phyloP scores from a whole-genome alignment of 2,329 filamentous ascomycete genomes.

The Lasiodiplodia sp. region DNA sequence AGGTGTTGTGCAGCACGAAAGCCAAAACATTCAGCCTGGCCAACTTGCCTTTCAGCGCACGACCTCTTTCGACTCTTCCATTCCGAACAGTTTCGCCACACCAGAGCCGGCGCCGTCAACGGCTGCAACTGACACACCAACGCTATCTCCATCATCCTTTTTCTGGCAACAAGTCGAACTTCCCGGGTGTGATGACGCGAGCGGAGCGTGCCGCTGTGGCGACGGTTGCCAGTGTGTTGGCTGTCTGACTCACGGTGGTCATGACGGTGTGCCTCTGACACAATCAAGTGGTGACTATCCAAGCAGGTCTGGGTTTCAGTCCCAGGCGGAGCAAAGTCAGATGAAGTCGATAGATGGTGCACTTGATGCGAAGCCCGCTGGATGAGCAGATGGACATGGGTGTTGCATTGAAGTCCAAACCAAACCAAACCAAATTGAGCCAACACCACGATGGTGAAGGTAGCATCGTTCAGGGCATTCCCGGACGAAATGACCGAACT shows the following conservation, averaged over 20 bases:
- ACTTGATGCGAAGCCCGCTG: slow-evolving; percentile 4
- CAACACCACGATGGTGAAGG: background rate
- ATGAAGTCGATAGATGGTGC: slow-evolving; percentile 17
- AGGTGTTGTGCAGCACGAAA: background rate
- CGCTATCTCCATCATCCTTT: slow-evolving; percentile 47
- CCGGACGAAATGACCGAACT: background rate
- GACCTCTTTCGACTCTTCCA: background rate
- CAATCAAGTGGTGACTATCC: background rate
- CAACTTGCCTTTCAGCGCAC: background rate
- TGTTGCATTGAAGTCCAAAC: background rate
- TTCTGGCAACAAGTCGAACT: slow-evolving; percentile 47
- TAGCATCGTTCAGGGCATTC: background rate
- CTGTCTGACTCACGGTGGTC: slow-evolving; percentile 60
- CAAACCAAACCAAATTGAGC: background rate
- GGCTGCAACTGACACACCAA: slow-evolving; percentile 33
- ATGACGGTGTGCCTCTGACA: slow-evolving; percentile 51
- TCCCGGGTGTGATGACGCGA: slow-evolving; percentile 55
- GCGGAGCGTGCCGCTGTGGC: slow-evolving; percentile 60
- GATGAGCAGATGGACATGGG: background rate
- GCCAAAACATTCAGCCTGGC: background rate
- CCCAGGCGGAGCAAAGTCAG: background rate
- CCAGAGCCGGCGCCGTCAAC: slow-evolving; percentile 24
- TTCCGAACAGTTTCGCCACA: slow-evolving; percentile 2
- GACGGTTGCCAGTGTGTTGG: slow-evolving; percentile 61
- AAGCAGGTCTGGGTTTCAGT: background rate